Evolutionary conservation across 371 early-diverging fungal species (phyloP), one percentile per base, ranked within the genome.

Genomic region (Lichtheimia hyalospora): DNA sequence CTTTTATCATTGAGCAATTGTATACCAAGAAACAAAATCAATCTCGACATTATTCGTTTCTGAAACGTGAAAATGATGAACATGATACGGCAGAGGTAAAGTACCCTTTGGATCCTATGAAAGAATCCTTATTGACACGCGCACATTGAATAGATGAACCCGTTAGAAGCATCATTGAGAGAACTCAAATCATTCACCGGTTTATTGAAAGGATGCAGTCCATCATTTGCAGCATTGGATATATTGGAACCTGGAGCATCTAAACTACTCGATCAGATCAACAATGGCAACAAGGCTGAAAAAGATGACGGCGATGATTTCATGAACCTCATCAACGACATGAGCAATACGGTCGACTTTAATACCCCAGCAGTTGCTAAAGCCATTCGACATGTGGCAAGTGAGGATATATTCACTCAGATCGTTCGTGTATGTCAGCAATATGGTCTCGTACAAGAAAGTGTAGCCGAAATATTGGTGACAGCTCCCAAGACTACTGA

Each of bases 181-280:
- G 72, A 81, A 39, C 62, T 81, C 3, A 66, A 69, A 16, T 70
- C 75, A 42, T 77, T 81, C 34, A 70, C 71, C 15, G 77, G 81
- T 4, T 52, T 81, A n/a, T 49, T 81, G 13, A 77, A 81, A 58
- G 77, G 77, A 0, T 77, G 81, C 44, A 77, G 24, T 66, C 46
- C 70, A 61, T 25, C 70, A 62, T 8, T 67, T 40, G 63, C 13
- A 70, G 74, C 44, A 65, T 69, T 60, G 48, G 70, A 46, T 64
- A 68, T 27, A 56, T 70, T 41, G 63, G 64, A 50, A 64, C 73
- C n/a, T 66, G 66, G 42, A 57, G 63, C 67, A 1, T 67, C 69
- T 5, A 58, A 52, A 2, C 48, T 67, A 2, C 62, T 71, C 3
- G 72, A 71, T 48, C 58, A 60, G 12, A 58, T 73, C 40, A 61